These are phyloP conservation scores for Priceomyces fermenticarens DNA, from an alignment of 805 yeast genomes.

Conservation along the genomic window DNA sequence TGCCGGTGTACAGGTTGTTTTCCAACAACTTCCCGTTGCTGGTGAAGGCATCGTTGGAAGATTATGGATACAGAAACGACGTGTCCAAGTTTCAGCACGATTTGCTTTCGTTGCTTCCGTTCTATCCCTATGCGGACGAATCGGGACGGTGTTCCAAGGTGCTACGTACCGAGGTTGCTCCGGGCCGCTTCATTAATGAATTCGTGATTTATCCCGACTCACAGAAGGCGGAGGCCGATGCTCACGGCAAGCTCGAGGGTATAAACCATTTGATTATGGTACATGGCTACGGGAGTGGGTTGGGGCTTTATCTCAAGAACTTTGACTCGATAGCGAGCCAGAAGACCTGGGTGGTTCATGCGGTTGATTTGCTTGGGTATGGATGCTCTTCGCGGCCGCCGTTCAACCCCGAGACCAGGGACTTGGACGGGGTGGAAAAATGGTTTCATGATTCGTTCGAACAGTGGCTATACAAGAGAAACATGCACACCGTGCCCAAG, in stretches of 20 bases:
- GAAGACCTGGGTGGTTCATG: slow-evolving; percentile 70
- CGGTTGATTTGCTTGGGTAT: slow-evolving; percentile 85
- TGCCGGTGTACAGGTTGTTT: slow-evolving; percentile 55
- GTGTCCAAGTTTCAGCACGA: slow-evolving; percentile 46
- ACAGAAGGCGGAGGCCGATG: slow-evolving; percentile 8
- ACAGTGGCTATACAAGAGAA: slow-evolving; percentile 56
- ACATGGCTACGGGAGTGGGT: slow-evolving; percentile 46
- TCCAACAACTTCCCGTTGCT: slow-evolving; percentile 58
- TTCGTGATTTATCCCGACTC: slow-evolving; percentile 36
- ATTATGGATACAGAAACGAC: slow-evolving; percentile 40
- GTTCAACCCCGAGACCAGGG: slow-evolving; percentile 45
- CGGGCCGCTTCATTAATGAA: slow-evolving; percentile 35
- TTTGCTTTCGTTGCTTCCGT: slow-evolving; percentile 44
- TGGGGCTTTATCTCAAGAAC: slow-evolving; percentile 42
- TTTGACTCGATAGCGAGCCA: slow-evolving; percentile 22
- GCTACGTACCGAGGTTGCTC: slow-evolving; percentile 22
- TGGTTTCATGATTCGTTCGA: slow-evolving; percentile 66
- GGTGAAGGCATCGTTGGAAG: slow-evolving; percentile 48
- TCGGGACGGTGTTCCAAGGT: slow-evolving; percentile 29
- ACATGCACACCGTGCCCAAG: slow-evolving; percentile 25
- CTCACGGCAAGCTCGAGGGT: slow-evolving; percentile 6
- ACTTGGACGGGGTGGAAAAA: slow-evolving; percentile 50
- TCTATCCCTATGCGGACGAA: slow-evolving; percentile 35
- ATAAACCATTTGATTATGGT: slow-evolving; percentile 40
- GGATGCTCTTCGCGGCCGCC: slow-evolving; percentile 84